Evolutionary conservation across 768 basidiomycete genomes (phyloP).

Genomic region (Auricularia cornea): DNA sequence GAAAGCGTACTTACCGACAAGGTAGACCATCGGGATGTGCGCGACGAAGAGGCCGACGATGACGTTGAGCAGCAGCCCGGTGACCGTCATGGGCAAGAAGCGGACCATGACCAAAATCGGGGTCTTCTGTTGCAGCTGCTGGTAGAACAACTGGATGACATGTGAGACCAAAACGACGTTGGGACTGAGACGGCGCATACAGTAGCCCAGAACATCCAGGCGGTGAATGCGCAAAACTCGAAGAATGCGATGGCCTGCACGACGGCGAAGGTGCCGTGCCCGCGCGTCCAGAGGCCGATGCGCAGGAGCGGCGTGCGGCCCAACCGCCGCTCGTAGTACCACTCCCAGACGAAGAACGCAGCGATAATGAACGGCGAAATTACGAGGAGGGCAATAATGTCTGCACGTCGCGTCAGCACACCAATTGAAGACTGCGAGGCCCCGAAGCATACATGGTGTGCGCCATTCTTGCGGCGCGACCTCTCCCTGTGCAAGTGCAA

Average conservation of each 20-base stretch:
- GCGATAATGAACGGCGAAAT: constrained; percentile 21
- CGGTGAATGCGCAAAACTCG: constrained; percentile 36
- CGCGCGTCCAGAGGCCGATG: constrained; percentile 53
- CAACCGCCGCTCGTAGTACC: constrained; percentile 16
- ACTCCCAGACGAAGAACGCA: constrained; percentile 29
- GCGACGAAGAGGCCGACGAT: constrained; percentile 53
- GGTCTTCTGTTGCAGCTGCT: constrained; percentile 21
- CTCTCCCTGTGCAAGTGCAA: constrained; percentile 63
- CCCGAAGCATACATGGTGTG: constrained; percentile 38
- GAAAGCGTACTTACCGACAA: constrained; percentile 39
- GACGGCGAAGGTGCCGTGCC: constrained; percentile 50
- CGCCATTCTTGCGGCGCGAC: constrained; percentile 52
- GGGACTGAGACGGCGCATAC: constrained; percentile 13
- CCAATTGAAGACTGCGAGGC: not conserved
- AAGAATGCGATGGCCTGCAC: constrained; percentile 57
- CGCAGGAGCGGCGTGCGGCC: constrained; percentile 52
- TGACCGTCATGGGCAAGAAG: constrained; percentile 62
- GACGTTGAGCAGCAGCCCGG: constrained; percentile 55
- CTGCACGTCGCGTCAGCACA: constrained; percentile 9
- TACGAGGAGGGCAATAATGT: constrained; percentile 29
- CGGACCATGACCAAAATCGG: constrained; percentile 58
- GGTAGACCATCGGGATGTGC: constrained; percentile 39
- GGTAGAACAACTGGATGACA: constrained; percentile 40
- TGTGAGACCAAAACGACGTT: not conserved
- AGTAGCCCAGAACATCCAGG: constrained; percentile 46